Conservation (phyloP, 176 grass and related monocot genomes). For the Pontederia crassipes region DNA sequence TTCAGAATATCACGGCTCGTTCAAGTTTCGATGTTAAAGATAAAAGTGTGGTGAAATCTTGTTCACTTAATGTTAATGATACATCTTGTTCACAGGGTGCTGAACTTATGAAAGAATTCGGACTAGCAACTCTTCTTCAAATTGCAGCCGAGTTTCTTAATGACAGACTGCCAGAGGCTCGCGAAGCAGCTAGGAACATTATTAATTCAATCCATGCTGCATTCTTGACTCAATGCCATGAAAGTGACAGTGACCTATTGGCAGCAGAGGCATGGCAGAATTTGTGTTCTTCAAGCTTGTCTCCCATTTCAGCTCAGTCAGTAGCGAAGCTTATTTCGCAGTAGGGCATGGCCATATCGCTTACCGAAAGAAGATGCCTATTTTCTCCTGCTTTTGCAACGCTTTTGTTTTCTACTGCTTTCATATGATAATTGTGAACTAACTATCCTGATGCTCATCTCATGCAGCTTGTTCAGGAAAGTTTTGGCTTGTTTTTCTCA, state of each 20-base stretch:
- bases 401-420: too few species aligned
- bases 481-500: too few species aligned
- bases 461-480: too few species aligned
- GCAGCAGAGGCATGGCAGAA: conserved; percentile 47
- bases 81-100: conserved; percentile 26
- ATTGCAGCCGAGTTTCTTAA: conserved; percentile 62
- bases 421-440: too few species aligned
- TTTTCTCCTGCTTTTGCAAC: not conserved
- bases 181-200: conserved; percentile 64
- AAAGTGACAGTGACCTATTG: conserved; percentile 1
- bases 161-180: conserved; percentile 82
- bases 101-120: conserved; percentile 60
- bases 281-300: conserved; percentile 72
- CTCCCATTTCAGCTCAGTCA: conserved; percentile 57
- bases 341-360: not conserved
- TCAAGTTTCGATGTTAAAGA: too few species aligned
- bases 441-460: too few species aligned
- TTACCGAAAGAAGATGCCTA: not conserved
- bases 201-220: conserved; percentile 41
- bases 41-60: not conserved
- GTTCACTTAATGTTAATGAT: too few species aligned
- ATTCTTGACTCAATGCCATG: conserved; percentile 27
- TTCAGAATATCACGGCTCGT: not conserved
- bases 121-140: conserved; percentile 52
- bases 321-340: conserved; percentile 57